Base-by-base conservation (phyloP, 2,329 filamentous ascomycete genomes). In the Aureobasidium sp. region DNA sequence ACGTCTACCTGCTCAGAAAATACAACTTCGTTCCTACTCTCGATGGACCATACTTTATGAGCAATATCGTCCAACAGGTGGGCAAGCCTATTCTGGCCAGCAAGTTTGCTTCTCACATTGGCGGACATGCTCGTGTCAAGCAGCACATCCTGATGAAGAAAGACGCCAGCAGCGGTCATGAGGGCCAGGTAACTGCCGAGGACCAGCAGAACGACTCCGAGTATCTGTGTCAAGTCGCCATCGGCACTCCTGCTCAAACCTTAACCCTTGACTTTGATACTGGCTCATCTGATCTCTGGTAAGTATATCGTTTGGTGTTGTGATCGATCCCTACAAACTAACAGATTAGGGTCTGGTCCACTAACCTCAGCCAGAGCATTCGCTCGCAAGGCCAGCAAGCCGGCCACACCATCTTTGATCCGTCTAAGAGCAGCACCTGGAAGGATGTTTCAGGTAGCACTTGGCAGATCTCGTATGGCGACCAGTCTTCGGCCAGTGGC, bases 391-490 rank as follows among this genome's bases (percentile, higher is more conserved):
- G 67, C 22, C 59, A 64, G 30, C 58, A 63, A 10, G 59, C 62
- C 8, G 67, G 70, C 17, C 80, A 84, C 64, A 73, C 68, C 8
- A 70, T 81, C 56, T 88, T 81, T 61, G 71, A 86, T 61, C 71
- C 83, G 2, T 69, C 64, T 40, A 79, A 83, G 61, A 87, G 83
- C 3, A 75, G 71, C 44, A 81, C 82, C 1, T 86, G 73, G 70
- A 74, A 81, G 64, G 62, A 67, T 8, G 57, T 71, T 16, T 59
- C 64, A 0, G 74, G 73, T 32, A 72, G 71, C 35, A 76, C 70
- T 2, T 89, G 83, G 85, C 70, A 79, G 65, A 86, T 88, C 61
- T 71, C 73, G 25, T 87, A 87, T 63, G 84, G 84, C 14, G 85
- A 88, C 63, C 75, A 75, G 8, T 86, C 82, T n/a, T 77, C 73